A percentile compares a stretch with the other conserved stretches of the same genome.
phyloP scores from a whole-genome alignment of 371 early-diverging fungal genomes.

The Mortierella sp. region DNA sequence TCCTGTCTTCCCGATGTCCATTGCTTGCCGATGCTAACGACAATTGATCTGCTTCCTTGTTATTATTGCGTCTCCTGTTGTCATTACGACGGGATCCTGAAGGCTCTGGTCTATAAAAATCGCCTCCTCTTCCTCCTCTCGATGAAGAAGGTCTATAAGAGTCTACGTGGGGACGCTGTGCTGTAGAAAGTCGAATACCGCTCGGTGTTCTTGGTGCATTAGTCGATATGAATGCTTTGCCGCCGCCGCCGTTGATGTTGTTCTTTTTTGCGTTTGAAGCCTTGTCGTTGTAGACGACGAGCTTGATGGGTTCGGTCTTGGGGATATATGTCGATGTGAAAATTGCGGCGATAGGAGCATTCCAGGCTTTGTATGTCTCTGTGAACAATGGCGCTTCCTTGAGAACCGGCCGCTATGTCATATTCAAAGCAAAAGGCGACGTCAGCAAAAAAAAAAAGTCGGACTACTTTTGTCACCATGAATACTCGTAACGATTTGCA shows the following conservation, averaged over 20 bases:
- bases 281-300: constrained; percentile 31
- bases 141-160: neutral
- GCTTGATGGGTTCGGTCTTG: constrained; percentile 18
- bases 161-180: neutral
- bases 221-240: neutral
- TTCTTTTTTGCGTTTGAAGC: neutral
- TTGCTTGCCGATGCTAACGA: neutral
- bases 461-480: neutral
- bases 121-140: neutral
- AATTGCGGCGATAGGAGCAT: constrained; percentile 48
- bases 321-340: constrained; percentile 50
- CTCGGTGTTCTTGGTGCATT: neutral
- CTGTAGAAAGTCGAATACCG: constrained; percentile 9
- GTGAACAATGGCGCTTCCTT: constrained; percentile 48
- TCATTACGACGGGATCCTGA: neutral
- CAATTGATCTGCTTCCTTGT: neutral
- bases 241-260: neutral
- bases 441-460: constrained; percentile 23
- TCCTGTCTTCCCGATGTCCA: neutral
- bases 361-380: constrained; percentile 32
- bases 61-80: neutral
- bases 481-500: neutral
- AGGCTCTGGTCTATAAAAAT: constrained; percentile 14
- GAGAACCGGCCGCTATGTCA: constrained; percentile 6
- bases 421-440: constrained; percentile 5